Conservation (phyloP, 306 rosid genomes). For the Pterocarpus santalinus region DNA sequence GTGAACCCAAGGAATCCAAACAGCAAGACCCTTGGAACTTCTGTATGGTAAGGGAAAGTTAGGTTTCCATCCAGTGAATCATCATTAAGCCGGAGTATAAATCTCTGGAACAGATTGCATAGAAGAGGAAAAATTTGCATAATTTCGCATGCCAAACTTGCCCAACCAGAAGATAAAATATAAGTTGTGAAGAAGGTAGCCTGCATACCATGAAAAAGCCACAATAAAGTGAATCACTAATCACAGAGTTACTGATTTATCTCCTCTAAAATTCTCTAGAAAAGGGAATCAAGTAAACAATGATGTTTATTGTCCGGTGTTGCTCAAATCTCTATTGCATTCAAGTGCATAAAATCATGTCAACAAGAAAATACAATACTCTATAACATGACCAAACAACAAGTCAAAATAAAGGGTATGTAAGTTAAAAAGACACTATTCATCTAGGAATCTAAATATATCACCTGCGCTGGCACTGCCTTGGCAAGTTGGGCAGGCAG, state of each 20-base stretch:
- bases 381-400: neutral
- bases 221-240: constrained; percentile 30
- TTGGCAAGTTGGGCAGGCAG: constrained; percentile 84
- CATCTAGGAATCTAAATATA: constrained; percentile 31
- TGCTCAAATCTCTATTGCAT: constrained; percentile 25
- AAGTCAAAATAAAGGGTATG: constrained; percentile 9
- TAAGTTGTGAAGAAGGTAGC: constrained; percentile 92
- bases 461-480: constrained; percentile 94
- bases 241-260: constrained; percentile 16
- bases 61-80: constrained; percentile 53
- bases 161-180: constrained; percentile 96
- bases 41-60: constrained; percentile 92
- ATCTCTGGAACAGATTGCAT: constrained; percentile 63
- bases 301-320: constrained; percentile 14
- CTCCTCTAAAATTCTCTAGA: neutral
- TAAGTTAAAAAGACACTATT: constrained; percentile 23
- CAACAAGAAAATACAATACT: constrained; percentile 21
- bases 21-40: constrained; percentile 81
- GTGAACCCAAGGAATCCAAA: constrained; percentile 93
- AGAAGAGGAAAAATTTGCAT: constrained; percentile 81
- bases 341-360: constrained; percentile 30
- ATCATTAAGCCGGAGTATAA: constrained; percentile 63
- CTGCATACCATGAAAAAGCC: constrained; percentile 57
- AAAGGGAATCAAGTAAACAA: constrained; percentile 31
- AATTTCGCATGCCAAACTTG: constrained; percentile 85